These are phyloP conservation scores for Orbilia javanica DNA, from an alignment of 2,329 filamentous ascomycete genomes.

Conservation along the genomic window DNA sequence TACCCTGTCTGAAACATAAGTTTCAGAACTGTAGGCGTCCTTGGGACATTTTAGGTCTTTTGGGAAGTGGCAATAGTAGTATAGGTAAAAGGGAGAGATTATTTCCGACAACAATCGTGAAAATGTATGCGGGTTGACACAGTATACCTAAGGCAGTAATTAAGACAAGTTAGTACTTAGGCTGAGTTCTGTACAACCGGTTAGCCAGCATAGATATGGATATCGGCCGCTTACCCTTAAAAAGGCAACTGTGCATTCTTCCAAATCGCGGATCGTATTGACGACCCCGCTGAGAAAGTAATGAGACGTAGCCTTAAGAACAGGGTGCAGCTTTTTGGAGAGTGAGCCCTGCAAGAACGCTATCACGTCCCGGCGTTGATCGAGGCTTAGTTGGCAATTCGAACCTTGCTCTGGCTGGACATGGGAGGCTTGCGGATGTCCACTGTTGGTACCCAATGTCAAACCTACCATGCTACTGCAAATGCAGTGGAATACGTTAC, in stretches of 20 bases:
- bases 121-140: not conserved
- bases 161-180: too few species aligned
- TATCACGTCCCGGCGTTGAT: not conserved
- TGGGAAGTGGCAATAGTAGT: not conserved
- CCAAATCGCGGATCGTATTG: not conserved
- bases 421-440: not conserved
- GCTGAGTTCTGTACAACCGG: too few species aligned
- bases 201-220: not conserved
- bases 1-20: not conserved
- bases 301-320: not conserved
- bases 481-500: not conserved
- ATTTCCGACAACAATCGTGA: not conserved
- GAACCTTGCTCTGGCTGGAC: not conserved
- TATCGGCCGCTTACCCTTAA: not conserved
- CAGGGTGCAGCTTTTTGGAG: not conserved
- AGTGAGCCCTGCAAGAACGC: not conserved
- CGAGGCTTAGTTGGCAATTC: not conserved
- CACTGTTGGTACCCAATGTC: not conserved
- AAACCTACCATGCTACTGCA: not conserved
- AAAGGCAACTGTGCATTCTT: conserved; percentile 1
- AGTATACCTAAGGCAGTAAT: not conserved
- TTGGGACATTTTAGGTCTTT: not conserved
- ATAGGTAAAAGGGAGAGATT: not conserved
- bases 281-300: not conserved
- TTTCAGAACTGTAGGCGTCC: not conserved